A percentile compares a stretch with the other conserved stretches of the same genome.
These are phyloP conservation scores for Fusarium odoratissimum DNA, from an alignment of 2,329 filamentous ascomycete genomes.

Conservation along the genomic window DNA sequence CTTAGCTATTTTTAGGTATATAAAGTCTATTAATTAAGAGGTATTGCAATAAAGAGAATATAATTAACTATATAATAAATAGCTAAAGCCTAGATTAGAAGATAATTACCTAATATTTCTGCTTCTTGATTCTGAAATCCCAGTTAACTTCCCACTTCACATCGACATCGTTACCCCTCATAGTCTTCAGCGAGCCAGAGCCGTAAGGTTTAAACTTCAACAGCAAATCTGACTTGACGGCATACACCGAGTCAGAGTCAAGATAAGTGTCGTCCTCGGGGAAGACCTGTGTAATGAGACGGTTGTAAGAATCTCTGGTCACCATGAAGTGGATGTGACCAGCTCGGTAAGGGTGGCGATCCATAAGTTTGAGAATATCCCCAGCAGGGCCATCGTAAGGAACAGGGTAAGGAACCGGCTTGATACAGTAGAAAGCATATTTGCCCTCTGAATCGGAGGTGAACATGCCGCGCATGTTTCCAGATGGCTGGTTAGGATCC, in stretches of 20 bases:
- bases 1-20: no score
- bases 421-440: background rate
- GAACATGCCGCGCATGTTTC: background rate
- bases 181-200: fast-evolving
- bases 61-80: no score
- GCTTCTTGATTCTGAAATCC: background rate
- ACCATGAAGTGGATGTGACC: background rate
- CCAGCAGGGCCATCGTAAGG: background rate
- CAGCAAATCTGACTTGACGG: background rate
- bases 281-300: background rate
- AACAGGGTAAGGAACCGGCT: background rate
- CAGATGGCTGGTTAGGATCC: background rate
- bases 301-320: fast-evolving
- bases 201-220: fast-evolving
- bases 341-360: background rate
- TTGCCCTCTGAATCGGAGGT: background rate
- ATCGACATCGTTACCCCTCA: fast-evolving
- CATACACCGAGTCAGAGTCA: background rate
- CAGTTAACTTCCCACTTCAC: background rate
- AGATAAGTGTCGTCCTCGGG: background rate
- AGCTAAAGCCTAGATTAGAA: no score
- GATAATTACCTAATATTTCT: no score
- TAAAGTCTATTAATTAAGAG: no score
- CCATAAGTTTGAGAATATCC: background rate
- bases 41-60: no score